Base-by-base conservation (phyloP, 306 rosid genomes). In the Cucurbita moschata region DNA sequence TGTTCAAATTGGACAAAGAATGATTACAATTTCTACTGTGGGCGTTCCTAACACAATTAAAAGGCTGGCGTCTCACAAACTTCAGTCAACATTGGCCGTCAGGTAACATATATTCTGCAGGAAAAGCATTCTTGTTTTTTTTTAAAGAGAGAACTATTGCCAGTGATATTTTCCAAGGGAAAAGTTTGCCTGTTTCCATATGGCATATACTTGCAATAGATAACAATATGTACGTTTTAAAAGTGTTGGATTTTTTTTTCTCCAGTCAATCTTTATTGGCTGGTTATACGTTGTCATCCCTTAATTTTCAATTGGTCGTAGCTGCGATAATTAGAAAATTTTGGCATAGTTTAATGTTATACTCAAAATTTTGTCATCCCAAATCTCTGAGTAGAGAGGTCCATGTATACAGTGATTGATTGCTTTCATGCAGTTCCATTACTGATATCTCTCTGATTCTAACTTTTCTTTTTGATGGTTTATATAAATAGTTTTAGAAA, bases 11-110 rank as follows among this genome's bases (percentile, higher is more conserved):
- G 98, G 98, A 75, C 97, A 94, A 85, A 85, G 98, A 83, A 89
- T 94, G 98, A 94, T 94, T 70, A 94, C 98, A 75, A 89, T 94
- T 64, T 90, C 97, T 72, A 94, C 98, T 4, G 98, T 94, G 74
- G 98, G 98, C 6, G 98, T 90, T 83, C 98, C 98, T 59, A 94
- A 94, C 83, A 90, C 98, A 49, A 87, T 94, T 65, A 87, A 80
- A 83, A 90, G 59, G 89, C 80, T 94, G 80, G 98, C 98, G 76
- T 80, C 98, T 75, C 92, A 89, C 85, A 94, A 90, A 79, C 97
- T 94, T 84, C 98, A 94, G 76, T 94, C 98, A 52, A 90, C 98
- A 47, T 79, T 94, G 88, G 98, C 98, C 14, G 92, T 94, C 86
- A 94, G 98, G 98, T 94, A 82, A 72, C 30, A 63, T 15, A 53